Evolutionary conservation across 805 yeast species (phyloP).

Genomic region (Suhomyces canberraensis): DNA sequence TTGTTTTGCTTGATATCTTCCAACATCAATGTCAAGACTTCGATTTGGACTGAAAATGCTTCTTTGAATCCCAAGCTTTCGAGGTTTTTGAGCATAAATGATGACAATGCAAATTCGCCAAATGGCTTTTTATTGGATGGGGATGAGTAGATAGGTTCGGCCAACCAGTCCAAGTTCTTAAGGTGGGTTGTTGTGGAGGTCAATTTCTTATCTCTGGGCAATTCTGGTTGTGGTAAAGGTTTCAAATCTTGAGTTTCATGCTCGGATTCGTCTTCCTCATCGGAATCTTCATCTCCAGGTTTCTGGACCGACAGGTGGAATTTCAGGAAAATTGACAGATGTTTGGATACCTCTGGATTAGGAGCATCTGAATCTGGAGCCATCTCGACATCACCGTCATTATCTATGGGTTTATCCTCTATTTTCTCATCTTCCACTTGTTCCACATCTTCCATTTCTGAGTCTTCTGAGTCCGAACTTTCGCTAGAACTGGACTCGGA

Average conservation of each 20-base stretch:
- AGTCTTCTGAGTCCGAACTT: not conserved
- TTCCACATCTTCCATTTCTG: not conserved
- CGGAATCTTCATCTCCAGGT: slow-evolving; percentile 22
- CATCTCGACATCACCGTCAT: slow-evolving; percentile 9
- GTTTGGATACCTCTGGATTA: slow-evolving; percentile 18
- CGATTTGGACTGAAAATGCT: slow-evolving; percentile 78
- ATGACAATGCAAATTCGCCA: slow-evolving; percentile 43
- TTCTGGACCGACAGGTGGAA: slow-evolving; percentile 16
- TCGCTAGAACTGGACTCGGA: not conserved
- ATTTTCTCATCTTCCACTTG: slow-evolving; percentile 10
- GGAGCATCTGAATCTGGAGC: not conserved
- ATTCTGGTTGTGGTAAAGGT: slow-evolving; percentile 83
- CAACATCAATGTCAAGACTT: slow-evolving; percentile 56
- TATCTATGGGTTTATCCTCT: slow-evolving; percentile 14
- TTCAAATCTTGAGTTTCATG: slow-evolving; percentile 39
- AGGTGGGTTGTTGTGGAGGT: slow-evolving; percentile 21
- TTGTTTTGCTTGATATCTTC: slow-evolving; percentile 39
- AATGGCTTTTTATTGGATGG: slow-evolving; percentile 50
- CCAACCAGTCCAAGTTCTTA: slow-evolving; percentile 60
- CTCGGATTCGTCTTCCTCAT: slow-evolving; percentile 16
- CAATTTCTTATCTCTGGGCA: slow-evolving; percentile 51
- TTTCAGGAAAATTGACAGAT: slow-evolving; percentile 18
- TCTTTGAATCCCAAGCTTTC: slow-evolving; percentile 39
- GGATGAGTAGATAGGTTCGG: slow-evolving; percentile 56
- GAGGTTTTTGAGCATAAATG: slow-evolving; percentile 46